Base-by-base conservation (phyloP, 371 early-diverging fungal genomes). In the Smittium mucronatum region DNA sequence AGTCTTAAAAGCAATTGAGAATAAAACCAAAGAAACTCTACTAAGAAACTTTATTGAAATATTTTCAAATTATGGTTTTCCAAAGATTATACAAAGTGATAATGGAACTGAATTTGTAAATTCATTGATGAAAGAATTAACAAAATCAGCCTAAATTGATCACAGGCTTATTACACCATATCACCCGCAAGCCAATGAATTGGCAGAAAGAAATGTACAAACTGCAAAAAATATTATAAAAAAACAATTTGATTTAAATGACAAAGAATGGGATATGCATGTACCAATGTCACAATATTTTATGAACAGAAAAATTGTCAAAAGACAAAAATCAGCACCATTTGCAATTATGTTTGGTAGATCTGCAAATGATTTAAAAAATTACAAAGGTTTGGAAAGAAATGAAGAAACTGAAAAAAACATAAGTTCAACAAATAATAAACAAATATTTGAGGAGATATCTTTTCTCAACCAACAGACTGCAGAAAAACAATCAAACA, bases 31-130 rank as follows among this genome's bases (percentile, higher is more conserved):
- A 61, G 47, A 47, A 33, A 73, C 75, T 0, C 36, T 79, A 36
- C 77, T 70, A 17, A 61, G 71, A 61, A n/a, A 60, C 29, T 35
- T 73, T 0, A 32, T 73, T 0, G 31, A 73, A 21, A 63, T 75
- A 17, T 80, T 75, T 36, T 72, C 70, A 47, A 70, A 70, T 57
- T 77, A 74, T 65, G 76, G 76, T 0, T 47, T 75, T 28, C 70
- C 73, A 15, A 34, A 35, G 28, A 60, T 75, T 0, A 67, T 74
- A 0, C 70, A 71, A 68, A 36, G 60, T 1, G 75, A 77, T 66
- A 79, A 77, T 70, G 80, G 77, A 26, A 69, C 66, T 28, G 76
- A 80, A 69, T 75, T 73, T 30, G 57, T 63, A 0, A 75, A 75
- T 64, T 11, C 2, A 5, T n/a, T 74, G 25, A 67, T 70, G 57